Evolutionary conservation across 1,284 basidiomycete species (phyloP).

Genomic region (Moesziomyces globuligerus): DNA sequence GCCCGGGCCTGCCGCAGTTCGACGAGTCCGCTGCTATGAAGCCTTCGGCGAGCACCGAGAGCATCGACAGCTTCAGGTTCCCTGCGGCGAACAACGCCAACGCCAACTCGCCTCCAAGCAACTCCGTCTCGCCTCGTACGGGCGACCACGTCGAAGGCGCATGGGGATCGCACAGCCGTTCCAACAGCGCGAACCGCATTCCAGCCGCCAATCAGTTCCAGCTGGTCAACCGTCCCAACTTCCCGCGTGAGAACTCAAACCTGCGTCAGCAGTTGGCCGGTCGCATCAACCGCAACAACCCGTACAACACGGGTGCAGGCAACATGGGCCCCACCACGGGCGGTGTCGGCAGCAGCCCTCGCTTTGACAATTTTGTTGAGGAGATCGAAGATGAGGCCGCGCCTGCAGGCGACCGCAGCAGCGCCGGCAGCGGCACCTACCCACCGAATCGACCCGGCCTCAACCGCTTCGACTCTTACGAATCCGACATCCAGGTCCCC

Average conservation of each 20-base stretch:
- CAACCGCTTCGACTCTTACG: constrained; percentile 35
- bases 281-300: constrained; percentile 19
- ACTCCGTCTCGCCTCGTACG: background rate
- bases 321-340: constrained; percentile 11
- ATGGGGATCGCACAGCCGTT: constrained; percentile 19
- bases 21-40: constrained; percentile 29
- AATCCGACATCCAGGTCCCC: constrained; percentile 38
- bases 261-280: constrained; percentile 31
- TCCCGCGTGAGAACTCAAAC: constrained; percentile 33
- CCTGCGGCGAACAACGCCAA: background rate
- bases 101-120: constrained; percentile 12
- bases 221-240: constrained; percentile 37
- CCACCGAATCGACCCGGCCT: constrained; percentile 23
- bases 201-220: constrained; percentile 28
- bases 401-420: constrained; percentile 7
- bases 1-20: constrained; percentile 36
- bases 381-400: constrained; percentile 1
- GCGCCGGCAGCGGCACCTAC: constrained; percentile 17
- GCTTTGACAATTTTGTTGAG: constrained; percentile 21
- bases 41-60: constrained; percentile 17
- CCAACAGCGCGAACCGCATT: constrained; percentile 24
- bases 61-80: constrained; percentile 10
- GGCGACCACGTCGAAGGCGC: background rate
- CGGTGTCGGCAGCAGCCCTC: constrained; percentile 27
- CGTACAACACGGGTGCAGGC: constrained; percentile 17